phyloP scores from a whole-genome alignment of 2,329 filamentous ascomycete species.

The Colletotrichum euphorbiae region DNA sequence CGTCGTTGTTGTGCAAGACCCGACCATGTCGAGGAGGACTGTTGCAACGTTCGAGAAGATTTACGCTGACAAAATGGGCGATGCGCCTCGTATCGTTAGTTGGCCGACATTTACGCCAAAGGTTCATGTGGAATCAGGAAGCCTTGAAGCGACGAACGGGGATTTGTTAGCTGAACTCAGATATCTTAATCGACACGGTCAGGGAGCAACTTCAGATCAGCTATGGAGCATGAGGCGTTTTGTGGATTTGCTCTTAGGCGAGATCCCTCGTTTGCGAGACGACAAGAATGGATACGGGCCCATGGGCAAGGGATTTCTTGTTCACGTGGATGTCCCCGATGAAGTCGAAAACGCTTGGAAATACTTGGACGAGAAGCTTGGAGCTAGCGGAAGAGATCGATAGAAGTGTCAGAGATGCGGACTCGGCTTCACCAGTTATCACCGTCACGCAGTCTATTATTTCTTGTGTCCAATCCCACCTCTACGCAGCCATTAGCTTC shows the following conservation, averaged over 20 bases:
- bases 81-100: neutral
- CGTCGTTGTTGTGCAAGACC: conserved; percentile 56
- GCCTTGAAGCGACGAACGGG: neutral
- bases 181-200: neutral
- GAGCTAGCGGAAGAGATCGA: neutral
- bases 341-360: conserved; percentile 51
- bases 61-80: conserved; percentile 44
- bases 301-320: conserved; percentile 55
- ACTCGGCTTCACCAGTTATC: too few species aligned
- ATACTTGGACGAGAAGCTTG: neutral
- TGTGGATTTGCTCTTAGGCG: conserved; percentile 55
- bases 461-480: too few species aligned
- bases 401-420: neutral
- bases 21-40: conserved; percentile 58
- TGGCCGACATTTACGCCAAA: conserved; percentile 37
- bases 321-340: conserved; percentile 54
- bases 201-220: conserved; percentile 5
- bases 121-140: neutral
- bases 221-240: conserved; percentile 55
- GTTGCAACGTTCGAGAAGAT: conserved; percentile 54
- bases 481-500: too few species aligned
- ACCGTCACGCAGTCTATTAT: too few species aligned
- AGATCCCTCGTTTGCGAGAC: conserved; percentile 56
- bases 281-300: conserved; percentile 57
- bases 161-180: conserved; percentile 4